Conservation (phyloP, 2,329 filamentous ascomycete genomes). For the Pezizomycotina sp. region DNA sequence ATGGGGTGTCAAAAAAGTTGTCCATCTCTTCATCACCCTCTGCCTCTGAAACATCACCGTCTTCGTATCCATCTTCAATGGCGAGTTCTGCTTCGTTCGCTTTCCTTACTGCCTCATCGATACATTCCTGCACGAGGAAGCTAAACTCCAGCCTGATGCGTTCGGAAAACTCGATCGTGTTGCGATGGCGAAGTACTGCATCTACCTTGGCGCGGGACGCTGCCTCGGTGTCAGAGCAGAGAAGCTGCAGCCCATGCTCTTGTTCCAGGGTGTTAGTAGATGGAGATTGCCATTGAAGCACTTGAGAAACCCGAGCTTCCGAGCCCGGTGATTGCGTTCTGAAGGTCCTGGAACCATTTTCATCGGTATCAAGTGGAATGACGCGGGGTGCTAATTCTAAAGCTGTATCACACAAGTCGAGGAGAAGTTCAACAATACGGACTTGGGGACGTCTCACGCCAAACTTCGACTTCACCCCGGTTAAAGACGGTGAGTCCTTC, state of each 20-base stretch:
- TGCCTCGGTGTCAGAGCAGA: conserved; percentile 82
- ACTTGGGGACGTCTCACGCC: conserved; percentile 77
- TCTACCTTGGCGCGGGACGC: conserved; percentile 80
- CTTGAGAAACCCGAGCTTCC: conserved; percentile 83
- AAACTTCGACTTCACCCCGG: conserved; percentile 43
- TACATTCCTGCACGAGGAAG: conserved; percentile 84
- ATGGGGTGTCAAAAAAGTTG: too few species aligned
- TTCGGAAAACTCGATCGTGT: conserved; percentile 90
- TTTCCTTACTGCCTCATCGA: conserved; percentile 78
- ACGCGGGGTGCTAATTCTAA: conserved; percentile 87
- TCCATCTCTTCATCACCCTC: too few species aligned
- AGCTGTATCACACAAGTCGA: conserved; percentile 90
- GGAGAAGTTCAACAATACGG: conserved; percentile 81
- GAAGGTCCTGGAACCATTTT: conserved; percentile 59
- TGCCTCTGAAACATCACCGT: conserved; percentile 21
- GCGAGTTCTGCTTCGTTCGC: conserved; percentile 43
- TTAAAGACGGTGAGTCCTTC: conserved; percentile 41
- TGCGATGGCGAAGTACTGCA: conserved; percentile 74
- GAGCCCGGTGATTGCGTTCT: conserved; percentile 91
- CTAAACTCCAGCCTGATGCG: conserved; percentile 89
- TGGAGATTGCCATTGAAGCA: conserved; percentile 91
- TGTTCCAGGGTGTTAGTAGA: conserved; percentile 82
- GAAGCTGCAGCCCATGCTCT: conserved; percentile 68
- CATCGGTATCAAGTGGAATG: conserved; percentile 47
- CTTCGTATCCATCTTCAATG: conserved; percentile 26